Evolutionary conservation across 106 monocot genomes (phyloP).

Genomic region (Xerophyta viscosa): DNA sequence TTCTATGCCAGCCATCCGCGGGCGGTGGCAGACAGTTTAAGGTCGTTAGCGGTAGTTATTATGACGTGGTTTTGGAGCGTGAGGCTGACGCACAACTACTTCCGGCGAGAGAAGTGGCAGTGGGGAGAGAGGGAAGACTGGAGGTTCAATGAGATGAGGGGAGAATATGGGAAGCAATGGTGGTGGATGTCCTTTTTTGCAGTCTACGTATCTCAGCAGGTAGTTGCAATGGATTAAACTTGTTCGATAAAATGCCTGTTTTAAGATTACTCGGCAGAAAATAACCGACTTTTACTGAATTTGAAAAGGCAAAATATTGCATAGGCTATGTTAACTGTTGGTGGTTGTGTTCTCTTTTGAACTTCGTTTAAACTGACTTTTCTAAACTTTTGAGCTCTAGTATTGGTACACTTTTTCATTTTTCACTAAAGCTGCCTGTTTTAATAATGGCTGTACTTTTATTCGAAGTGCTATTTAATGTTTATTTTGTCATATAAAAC

Average conservation of each 20-base stretch:
- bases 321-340: too few relatives aligned
- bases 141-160: conserved; percentile 79
- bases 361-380: too few relatives aligned
- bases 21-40: conserved; percentile 23
- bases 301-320: too few relatives aligned
- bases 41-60: conserved; percentile 43
- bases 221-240: conserved; percentile 9
- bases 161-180: conserved; percentile 57
- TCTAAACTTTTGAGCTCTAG: too few relatives aligned
- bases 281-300: too few relatives aligned
- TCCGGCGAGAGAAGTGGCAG: conserved; percentile 88
- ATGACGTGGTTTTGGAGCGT: conserved; percentile 85
- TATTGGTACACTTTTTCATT: too few relatives aligned
- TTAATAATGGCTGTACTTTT: too few relatives aligned
- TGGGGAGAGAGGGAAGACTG: conserved; percentile 95
- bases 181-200: conserved; percentile 95
- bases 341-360: too few relatives aligned
- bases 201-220: conserved; percentile 89
- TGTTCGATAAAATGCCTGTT: conserved; percentile 1
- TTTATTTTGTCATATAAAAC: too few relatives aligned
- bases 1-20: conserved; percentile 52
- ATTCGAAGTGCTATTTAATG: too few relatives aligned
- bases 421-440: too few relatives aligned
- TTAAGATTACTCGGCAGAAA: too few relatives aligned
- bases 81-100: conserved; percentile 86